Base-by-base conservation (phyloP, 2,329 filamentous ascomycete genomes). In the Fusarium buxicola region DNA sequence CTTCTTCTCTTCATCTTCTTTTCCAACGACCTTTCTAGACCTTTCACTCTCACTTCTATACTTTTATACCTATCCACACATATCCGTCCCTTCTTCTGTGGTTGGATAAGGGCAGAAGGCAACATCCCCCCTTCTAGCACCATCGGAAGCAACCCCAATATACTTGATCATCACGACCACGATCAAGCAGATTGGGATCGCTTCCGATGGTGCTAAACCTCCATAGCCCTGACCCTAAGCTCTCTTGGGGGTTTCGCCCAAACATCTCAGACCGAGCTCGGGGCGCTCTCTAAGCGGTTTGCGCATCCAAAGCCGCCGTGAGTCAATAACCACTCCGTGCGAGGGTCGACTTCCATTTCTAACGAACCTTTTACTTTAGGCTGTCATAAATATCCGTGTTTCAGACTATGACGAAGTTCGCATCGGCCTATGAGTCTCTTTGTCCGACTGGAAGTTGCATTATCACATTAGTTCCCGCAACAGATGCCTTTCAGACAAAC, bases 141-240 rank as follows among this genome's bases (percentile, higher is more conserved):
- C 46, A 27, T 30, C 40, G 27, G 40, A 25, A 46, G 16, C 11
- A 46, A n/a, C 18, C 3, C 18, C 9, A 28, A 34, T 21, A n/a
- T 31, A 34, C 43, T 11, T 25, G 25, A 34, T 46, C 18, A 24
- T 34, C 30, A 6, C 21, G 21, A 21, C 21, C 21, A 6, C 6
- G 41, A 16, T n/a, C 5, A 15, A 27, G 39, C 16, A 15, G 27
- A 27, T 21, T 46, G 25, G 25, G 1, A 18, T 2, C 46, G 9
- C 18, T 52, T 32, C 34, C 34, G 54, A 15, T 39, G 54, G 54
- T 53, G 54, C 41, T 34, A 18, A 43, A 40, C 28, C 27, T 31
- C 36, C 4, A 25, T 21, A 4, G 21, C 36, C 6, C 11, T 7
- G 7, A 16, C 6, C 21, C 6, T 6, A 21, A 21, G 21, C 13